phyloP scores from a whole-genome alignment of 495 filamentous ascomycete genomes.

The Bacidia rubella region DNA sequence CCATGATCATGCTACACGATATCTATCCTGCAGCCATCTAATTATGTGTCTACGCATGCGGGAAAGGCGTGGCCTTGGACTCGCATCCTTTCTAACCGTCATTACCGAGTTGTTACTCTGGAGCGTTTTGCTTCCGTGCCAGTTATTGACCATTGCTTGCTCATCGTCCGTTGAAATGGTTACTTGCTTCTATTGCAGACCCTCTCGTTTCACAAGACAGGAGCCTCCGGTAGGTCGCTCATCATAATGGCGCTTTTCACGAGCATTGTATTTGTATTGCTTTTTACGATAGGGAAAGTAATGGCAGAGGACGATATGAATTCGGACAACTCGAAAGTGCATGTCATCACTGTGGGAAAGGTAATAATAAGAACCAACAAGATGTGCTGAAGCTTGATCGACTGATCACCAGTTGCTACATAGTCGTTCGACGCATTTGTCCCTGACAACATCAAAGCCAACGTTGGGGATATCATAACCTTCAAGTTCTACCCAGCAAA shows the following conservation, averaged over 20 bases:
- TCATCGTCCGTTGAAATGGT: background rate
- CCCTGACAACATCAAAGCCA: background rate
- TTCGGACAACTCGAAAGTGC: background rate
- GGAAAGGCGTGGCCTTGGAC: background rate
- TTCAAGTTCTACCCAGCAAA: conserved; percentile 48
- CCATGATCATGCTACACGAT: background rate
- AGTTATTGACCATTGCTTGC: background rate
- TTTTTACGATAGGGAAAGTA: background rate
- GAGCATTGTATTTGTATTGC: background rate
- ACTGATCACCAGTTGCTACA: background rate
- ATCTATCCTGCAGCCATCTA: background rate
- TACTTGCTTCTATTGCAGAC: background rate
- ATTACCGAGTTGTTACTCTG: background rate
- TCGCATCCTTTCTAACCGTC: background rate
- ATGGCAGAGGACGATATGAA: background rate
- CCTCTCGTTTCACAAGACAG: background rate
- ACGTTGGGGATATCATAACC: conserved; percentile 15
- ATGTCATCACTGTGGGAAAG: background rate
- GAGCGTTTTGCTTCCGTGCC: background rate
- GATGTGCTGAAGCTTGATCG: background rate
- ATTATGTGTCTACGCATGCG: background rate
- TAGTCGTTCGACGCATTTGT: conserved; percentile 1
- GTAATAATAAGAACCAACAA: background rate
- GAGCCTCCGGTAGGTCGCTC: no score
- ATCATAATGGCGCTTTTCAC: background rate